Evolutionary conservation across 306 rosid genomes (phyloP).

Genomic region (Luffa acutangula): DNA sequence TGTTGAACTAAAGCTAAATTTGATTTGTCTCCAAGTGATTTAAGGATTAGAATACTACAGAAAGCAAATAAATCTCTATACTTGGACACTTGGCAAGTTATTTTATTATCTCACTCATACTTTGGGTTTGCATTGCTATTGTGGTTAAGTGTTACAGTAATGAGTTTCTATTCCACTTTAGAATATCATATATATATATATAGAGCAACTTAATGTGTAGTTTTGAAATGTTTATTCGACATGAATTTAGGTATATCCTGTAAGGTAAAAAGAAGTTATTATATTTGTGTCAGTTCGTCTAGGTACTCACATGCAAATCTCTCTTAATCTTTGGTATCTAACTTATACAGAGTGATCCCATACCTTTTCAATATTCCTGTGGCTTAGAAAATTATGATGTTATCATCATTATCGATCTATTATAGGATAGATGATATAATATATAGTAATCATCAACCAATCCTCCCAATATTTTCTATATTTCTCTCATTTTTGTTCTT

Average conservation of each 20-base stretch:
- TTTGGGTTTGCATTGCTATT: neutral
- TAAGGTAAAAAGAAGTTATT: neutral
- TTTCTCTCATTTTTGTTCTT: neutral
- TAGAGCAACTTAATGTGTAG: neutral
- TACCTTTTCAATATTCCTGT: neutral
- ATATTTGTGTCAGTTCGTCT: neutral
- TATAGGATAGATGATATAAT: neutral
- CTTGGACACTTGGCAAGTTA: neutral
- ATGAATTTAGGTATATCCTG: neutral
- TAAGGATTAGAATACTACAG: neutral
- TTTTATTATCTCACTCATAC: neutral
- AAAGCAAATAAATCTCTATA: neutral
- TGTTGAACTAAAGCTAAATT: neutral
- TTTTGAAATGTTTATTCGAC: neutral
- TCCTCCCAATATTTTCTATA: neutral
- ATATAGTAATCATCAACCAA: neutral
- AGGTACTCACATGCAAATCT: neutral
- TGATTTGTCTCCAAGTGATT: neutral
- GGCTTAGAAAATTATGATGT: neutral
- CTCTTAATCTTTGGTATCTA: neutral
- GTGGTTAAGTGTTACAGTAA: neutral
- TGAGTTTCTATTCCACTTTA: neutral
- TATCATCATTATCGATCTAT: neutral
- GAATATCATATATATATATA: neutral
- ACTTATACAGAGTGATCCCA: neutral